Evolutionary conservation across 257 asterid genomes (phyloP).

Genomic region (Nicotiana knightiana): DNA sequence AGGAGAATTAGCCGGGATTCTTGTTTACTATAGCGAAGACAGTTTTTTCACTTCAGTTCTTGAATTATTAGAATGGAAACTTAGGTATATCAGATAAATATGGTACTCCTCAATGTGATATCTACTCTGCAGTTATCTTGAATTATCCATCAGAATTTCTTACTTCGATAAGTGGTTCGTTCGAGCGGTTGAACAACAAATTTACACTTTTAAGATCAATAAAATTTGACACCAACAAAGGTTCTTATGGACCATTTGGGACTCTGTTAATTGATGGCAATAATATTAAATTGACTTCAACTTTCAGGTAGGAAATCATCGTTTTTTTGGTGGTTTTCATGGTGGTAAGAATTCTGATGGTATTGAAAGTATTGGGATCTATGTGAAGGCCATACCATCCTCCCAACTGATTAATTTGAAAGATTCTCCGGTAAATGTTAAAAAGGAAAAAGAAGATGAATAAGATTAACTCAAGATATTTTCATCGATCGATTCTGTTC

Average conservation of each 20-base stretch:
- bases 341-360: conserved; percentile 14
- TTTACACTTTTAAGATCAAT: conserved; percentile 11
- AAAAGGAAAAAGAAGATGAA: too few species aligned
- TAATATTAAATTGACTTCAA: background rate
- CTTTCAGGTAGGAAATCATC: conserved; percentile 24
- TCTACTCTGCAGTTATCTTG: background rate
- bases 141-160: background rate
- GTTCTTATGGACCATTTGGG: conserved; percentile 40
- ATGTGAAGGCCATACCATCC: conserved; percentile 8
- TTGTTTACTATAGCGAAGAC: background rate
- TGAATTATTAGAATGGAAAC: background rate
- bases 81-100: background rate
- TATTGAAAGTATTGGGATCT: background rate
- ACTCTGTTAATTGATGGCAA: background rate
- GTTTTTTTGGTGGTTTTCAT: conserved; percentile 35
- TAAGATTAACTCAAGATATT: too few species aligned
- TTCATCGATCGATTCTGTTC: too few species aligned
- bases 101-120: too few species aligned
- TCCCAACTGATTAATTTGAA: too few species aligned
- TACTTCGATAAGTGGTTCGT: background rate
- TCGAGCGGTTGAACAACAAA: background rate
- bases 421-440: background rate
- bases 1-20: background rate
- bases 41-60: background rate
- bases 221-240: conserved; percentile 31